Evolutionary conservation across 768 basidiomycete genomes (phyloP).

Genomic region (Auricularia sp.): DNA sequence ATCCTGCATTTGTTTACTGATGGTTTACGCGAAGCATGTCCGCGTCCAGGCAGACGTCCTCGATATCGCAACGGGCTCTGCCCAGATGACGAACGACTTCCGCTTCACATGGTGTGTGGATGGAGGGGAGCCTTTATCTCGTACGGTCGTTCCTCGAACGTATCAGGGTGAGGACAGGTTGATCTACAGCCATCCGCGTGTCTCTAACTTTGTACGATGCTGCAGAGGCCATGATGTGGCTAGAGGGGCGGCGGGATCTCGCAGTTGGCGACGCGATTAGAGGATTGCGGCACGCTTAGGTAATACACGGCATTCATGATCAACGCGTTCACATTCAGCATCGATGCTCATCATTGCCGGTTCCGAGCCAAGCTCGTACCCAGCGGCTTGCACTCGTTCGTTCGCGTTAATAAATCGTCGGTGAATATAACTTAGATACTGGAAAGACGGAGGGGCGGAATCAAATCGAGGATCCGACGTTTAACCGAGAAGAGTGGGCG

Average conservation of each 20-base stretch:
- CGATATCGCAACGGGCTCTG: conserved; percentile 52
- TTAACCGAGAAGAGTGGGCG: no score
- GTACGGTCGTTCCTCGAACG: conserved; percentile 56
- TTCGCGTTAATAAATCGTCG: no score
- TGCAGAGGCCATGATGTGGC: conserved; percentile 75
- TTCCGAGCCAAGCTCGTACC: no score
- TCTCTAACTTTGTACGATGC: conserved; percentile 14
- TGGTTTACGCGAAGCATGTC: conserved; percentile 41
- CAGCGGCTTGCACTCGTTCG: no score
- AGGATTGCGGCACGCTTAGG: conserved; percentile 14
- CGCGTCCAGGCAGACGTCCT: conserved; percentile 65
- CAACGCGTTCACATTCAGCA: background rate
- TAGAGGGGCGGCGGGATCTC: conserved; percentile 67
- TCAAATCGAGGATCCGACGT: no score
- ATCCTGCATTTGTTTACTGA: background rate
- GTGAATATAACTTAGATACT: no score
- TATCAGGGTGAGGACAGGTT: conserved; percentile 44
- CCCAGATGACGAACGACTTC: conserved; percentile 67
- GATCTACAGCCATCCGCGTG: conserved; percentile 11
- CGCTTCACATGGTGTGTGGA: conserved; percentile 61
- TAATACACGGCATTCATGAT: background rate
- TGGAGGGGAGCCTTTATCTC: conserved; percentile 24
- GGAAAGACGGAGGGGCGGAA: no score
- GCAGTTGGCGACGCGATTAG: conserved; percentile 62
- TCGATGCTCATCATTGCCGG: background rate